Conservation (phyloP, 1,284 basidiomycete genomes). For the Moesziomyces globuligerus region DNA sequence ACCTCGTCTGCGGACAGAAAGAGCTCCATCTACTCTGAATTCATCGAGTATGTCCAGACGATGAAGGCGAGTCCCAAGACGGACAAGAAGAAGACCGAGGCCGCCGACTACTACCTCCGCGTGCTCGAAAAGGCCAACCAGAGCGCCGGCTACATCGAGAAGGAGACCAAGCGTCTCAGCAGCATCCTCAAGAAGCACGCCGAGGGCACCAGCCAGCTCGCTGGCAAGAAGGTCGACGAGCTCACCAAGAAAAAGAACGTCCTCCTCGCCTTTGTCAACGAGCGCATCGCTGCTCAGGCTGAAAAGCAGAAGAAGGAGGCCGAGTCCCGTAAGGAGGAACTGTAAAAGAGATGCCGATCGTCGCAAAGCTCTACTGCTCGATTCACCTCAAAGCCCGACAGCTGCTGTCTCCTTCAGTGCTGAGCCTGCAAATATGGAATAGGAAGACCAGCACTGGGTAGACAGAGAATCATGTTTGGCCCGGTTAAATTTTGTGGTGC, state of each 20-base stretch:
- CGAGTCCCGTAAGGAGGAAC: constrained; percentile 41
- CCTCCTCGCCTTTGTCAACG: constrained; percentile 75
- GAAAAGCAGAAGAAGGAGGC: constrained; percentile 43
- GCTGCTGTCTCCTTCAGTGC: too few relatives aligned
- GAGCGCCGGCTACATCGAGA: constrained; percentile 79
- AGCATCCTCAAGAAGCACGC: constrained; percentile 78
- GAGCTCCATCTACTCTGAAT: constrained; percentile 74
- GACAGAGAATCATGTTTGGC: too few relatives aligned
- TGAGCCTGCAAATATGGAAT: too few relatives aligned
- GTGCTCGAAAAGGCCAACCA: constrained; percentile 89
- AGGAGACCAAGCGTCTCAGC: constrained; percentile 79
- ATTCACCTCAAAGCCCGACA: too few relatives aligned
- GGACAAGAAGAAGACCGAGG: constrained; percentile 66
- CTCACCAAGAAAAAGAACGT: constrained; percentile 91
- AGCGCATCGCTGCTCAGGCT: constrained; percentile 48
- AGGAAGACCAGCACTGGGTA: too few relatives aligned
- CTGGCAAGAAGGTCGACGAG: constrained; percentile 86
- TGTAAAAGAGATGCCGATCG: constrained; percentile 12
- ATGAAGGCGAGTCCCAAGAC: constrained; percentile 49
- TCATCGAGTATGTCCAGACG: constrained; percentile 67
- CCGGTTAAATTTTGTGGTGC: too few relatives aligned
- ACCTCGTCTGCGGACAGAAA: constrained; percentile 71
- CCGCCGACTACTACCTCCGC: constrained; percentile 81
- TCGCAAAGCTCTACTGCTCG: background rate
- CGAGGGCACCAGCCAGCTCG: constrained; percentile 69